Conservation (phyloP, 768 basidiomycete species). For the Naganishia onofrii region DNA sequence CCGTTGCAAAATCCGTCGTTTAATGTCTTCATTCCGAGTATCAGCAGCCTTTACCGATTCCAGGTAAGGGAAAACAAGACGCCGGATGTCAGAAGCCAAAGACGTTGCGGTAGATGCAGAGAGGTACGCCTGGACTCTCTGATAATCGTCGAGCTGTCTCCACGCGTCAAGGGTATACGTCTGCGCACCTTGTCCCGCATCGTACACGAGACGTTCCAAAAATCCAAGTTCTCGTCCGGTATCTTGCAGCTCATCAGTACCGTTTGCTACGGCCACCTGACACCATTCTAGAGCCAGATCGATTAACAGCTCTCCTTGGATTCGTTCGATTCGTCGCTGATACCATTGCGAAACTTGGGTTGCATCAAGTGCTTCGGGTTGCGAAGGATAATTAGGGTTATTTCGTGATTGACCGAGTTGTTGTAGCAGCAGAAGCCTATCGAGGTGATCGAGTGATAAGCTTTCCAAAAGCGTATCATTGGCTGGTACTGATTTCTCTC, state of each 20-base stretch:
- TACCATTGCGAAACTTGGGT: conserved; percentile 73
- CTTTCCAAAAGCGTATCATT: neutral
- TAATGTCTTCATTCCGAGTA: conserved; percentile 58
- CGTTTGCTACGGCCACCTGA: conserved; percentile 81
- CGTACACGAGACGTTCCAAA: conserved; percentile 81
- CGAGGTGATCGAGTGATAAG: neutral
- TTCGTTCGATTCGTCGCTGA: conserved; percentile 60
- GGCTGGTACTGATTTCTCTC: conserved; percentile 4
- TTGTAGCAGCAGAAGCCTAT: neutral
- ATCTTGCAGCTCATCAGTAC: conserved; percentile 72
- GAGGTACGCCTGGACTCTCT: conserved; percentile 73
- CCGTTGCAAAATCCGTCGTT: conserved; percentile 66
- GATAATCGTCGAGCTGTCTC: conserved; percentile 64
- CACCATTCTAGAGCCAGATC: conserved; percentile 73
- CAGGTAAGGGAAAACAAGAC: conserved; percentile 85
- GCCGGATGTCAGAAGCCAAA: conserved; percentile 66
- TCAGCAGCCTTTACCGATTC: conserved; percentile 66
- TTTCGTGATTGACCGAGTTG: neutral
- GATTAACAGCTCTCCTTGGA: conserved; percentile 69
- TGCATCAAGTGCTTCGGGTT: conserved; percentile 54
- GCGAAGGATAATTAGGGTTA: neutral
- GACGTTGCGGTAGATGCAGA: conserved; percentile 65
- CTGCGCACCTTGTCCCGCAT: conserved; percentile 51
- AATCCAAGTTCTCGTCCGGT: conserved; percentile 89
- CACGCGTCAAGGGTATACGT: conserved; percentile 60